Percentiles rank a stretch among this genome's conserved stretches.
phyloP scores from a whole-genome alignment of 148 eudicot genomes.

The Spergularia marina region DNA sequence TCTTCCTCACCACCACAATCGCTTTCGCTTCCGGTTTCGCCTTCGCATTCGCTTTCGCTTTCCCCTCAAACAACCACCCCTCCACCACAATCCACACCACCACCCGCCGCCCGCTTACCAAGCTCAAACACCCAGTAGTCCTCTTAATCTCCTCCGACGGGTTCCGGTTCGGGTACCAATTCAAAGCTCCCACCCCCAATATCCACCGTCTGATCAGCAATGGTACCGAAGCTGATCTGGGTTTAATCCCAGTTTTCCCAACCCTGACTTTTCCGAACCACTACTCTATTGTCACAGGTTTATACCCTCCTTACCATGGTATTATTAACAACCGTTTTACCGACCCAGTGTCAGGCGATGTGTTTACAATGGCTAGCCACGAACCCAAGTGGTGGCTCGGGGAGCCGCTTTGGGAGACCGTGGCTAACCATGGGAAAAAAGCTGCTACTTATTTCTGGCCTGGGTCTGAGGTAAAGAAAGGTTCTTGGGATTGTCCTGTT shows the following conservation, averaged over 20 bases:
- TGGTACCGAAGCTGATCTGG: constrained; percentile 74
- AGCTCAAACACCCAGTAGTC: constrained; percentile 56
- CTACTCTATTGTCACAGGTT: constrained; percentile 77
- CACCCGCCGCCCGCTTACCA: constrained; percentile 37
- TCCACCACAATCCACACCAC: constrained; percentile 28
- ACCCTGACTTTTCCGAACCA: constrained; percentile 89
- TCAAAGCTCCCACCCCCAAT: constrained; percentile 63
- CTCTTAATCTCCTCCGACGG: constrained; percentile 75
- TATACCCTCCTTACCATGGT: constrained; percentile 78
- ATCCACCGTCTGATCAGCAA: constrained; percentile 55
- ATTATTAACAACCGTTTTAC: constrained; percentile 61
- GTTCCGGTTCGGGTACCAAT: constrained; percentile 89
- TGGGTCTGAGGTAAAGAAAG: constrained; percentile 75
- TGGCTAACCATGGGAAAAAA: constrained; percentile 51
- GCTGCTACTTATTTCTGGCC: constrained; percentile 89
- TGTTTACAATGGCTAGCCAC: constrained; percentile 65
- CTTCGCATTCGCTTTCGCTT: constrained; percentile 36
- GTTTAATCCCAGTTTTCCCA: constrained; percentile 83
- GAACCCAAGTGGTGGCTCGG: constrained; percentile 93
- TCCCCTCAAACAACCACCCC: constrained; percentile 23
- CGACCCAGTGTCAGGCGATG: constrained; percentile 46
- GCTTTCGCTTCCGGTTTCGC: constrained; percentile 25
- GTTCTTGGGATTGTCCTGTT: constrained; percentile 66
- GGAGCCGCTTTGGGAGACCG: constrained; percentile 81
- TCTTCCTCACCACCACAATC: constrained; percentile 37